Conservation (phyloP, 148 eudicot genomes). For the Arctostaphylos glauca region DNA sequence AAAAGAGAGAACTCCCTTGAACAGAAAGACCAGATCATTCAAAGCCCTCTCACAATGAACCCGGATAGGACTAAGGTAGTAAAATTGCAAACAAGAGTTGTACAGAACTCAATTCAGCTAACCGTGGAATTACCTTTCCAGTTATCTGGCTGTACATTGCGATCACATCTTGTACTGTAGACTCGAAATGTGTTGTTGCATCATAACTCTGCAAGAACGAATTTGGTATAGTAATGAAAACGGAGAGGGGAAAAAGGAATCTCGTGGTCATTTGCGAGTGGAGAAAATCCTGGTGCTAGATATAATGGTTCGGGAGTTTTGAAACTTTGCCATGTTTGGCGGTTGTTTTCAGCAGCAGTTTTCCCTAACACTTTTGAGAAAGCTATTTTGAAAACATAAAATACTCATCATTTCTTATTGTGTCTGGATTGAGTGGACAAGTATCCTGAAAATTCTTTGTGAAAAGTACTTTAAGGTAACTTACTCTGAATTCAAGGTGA, state of each 20-base stretch:
- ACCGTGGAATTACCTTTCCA: slow-evolving; percentile 31
- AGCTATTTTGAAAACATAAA: background rate
- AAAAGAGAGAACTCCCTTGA: too few species aligned
- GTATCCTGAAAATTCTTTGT: background rate
- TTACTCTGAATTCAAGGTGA: background rate
- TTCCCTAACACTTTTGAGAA: background rate
- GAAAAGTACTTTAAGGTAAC: too few species aligned
- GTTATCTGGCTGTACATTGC: slow-evolving; percentile 42
- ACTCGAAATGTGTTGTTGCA: slow-evolving; percentile 43
- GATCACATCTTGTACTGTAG: slow-evolving; percentile 40
- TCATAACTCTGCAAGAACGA: slow-evolving; percentile 32
- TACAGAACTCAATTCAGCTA: background rate
- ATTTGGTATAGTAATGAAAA: background rate
- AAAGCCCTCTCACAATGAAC: too few species aligned
- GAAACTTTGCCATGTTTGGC: background rate
- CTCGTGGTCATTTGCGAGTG: background rate
- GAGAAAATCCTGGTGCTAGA: background rate
- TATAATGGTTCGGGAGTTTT: background rate
- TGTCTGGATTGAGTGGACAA: background rate
- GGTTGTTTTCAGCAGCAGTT: background rate
- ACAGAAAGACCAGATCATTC: too few species aligned
- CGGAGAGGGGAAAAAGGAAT: background rate
- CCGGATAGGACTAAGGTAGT: too few species aligned
- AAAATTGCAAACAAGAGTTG: background rate
- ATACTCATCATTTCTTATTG: background rate